Evolutionary conservation across 2,329 filamentous ascomycete genomes (phyloP).

Genomic region (Exophiala mesophila): DNA sequence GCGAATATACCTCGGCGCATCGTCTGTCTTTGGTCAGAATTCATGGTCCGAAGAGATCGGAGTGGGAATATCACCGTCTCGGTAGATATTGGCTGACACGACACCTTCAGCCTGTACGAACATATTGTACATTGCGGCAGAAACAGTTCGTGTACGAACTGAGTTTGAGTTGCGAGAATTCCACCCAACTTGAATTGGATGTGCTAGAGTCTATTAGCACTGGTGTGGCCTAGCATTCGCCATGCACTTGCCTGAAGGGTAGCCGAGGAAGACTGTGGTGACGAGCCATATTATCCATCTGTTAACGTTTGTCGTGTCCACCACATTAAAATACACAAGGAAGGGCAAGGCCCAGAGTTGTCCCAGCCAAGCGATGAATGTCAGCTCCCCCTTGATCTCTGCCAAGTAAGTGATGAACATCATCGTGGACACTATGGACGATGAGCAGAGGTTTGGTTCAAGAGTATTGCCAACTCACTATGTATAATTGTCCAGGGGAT

Average conservation of each 20-base stretch:
- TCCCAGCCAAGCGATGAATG: slow-evolving; percentile 42
- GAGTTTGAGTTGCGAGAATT: slow-evolving; percentile 46
- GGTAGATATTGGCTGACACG: slow-evolving; percentile 35
- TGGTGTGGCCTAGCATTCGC: no score
- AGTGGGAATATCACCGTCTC: slow-evolving; percentile 24
- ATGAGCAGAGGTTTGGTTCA: no score
- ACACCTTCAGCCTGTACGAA: slow-evolving; percentile 34
- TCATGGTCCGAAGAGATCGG: slow-evolving; percentile 57
- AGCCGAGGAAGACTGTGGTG: slow-evolving; percentile 41
- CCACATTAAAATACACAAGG: slow-evolving; percentile 49
- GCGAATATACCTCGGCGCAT: slow-evolving; percentile 53
- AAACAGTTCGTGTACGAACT: slow-evolving; percentile 46
- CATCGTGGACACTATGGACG: slow-evolving; percentile 37
- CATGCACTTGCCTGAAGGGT: slow-evolving; percentile 45
- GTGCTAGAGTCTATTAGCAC: slow-evolving; percentile 49
- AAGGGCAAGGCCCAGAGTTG: slow-evolving; percentile 51
- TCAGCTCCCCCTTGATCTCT: slow-evolving; percentile 41
- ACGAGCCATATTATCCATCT: slow-evolving; percentile 43
- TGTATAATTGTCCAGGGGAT: slow-evolving; percentile 55
- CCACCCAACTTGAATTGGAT: slow-evolving; percentile 47
- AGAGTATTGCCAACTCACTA: slow-evolving; percentile 46
- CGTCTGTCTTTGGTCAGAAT: slow-evolving; percentile 33
- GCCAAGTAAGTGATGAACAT: slow-evolving; percentile 43
- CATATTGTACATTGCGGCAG: slow-evolving; percentile 49
- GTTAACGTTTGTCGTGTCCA: slow-evolving; percentile 32